Evolutionary conservation across 768 basidiomycete species (phyloP).

Genomic region (Auricularia auricula-judae): DNA sequence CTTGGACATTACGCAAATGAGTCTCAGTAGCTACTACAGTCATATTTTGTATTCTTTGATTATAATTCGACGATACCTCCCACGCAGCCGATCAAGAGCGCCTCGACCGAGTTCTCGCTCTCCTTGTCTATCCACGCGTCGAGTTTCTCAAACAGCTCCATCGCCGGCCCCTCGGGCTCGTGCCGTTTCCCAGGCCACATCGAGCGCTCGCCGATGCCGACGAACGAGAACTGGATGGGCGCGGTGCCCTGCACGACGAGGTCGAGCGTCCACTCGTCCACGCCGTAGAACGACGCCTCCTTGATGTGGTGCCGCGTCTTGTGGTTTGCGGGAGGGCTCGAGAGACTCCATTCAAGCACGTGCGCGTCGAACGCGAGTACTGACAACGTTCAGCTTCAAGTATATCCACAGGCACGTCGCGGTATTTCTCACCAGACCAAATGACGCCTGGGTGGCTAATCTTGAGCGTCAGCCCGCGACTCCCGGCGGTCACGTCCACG

Average conservation of each 20-base stretch:
- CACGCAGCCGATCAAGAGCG: conserved; percentile 57
- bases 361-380: conserved; percentile 89
- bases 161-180: conserved; percentile 39
- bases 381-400: conserved; percentile 13
- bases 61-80: conserved; percentile 44
- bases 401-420: neutral
- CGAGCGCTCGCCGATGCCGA: conserved; percentile 71
- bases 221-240: conserved; percentile 53
- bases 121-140: conserved; percentile 64
- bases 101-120: conserved; percentile 56
- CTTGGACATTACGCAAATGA: too few species aligned
- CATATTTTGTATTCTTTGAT: neutral
- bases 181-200: conserved; percentile 73
- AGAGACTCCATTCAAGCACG: conserved; percentile 75
- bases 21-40: too few species aligned
- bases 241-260: conserved; percentile 43
- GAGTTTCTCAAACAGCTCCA: conserved; percentile 63
- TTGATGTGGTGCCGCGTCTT: conserved; percentile 80
- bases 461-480: conserved; percentile 56
- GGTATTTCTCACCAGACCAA: conserved; percentile 55
- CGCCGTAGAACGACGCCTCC: conserved; percentile 79
- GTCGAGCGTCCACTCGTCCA: conserved; percentile 60
- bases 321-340: conserved; percentile 66
- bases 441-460: conserved; percentile 74
- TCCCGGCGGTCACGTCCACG: conserved; percentile 44